phyloP scores from a whole-genome alignment of 225 moss, liverwort and hornwort genomes.

The Physcomitrellopsis africana region DNA sequence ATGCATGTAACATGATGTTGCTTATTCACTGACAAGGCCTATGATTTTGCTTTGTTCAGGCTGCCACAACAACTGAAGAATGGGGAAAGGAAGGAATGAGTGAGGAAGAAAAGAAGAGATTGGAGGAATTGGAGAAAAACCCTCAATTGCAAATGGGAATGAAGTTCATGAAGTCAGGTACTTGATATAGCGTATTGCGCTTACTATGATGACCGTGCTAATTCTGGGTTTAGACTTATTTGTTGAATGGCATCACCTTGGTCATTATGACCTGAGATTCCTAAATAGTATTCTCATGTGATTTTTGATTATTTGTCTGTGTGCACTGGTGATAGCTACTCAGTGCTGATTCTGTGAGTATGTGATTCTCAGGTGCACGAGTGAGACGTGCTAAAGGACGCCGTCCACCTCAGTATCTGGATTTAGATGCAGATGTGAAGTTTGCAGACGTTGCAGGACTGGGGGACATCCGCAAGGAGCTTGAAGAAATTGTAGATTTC shows the following conservation, averaged over 20 bases:
- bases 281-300: neutral
- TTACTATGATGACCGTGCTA: conserved; percentile 18
- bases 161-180: conserved; percentile 96
- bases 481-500: conserved; percentile 97
- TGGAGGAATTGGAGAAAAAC: conserved; percentile 92
- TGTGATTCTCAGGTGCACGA: conserved; percentile 51
- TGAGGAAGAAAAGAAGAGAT: conserved; percentile 90
- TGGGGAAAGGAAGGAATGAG: conserved; percentile 90
- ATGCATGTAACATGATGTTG: conserved; percentile 10
- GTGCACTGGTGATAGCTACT: neutral
- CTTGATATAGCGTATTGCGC: neutral
- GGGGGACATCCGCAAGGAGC: conserved; percentile 93
- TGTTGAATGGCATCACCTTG: neutral
- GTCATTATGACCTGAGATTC: neutral
- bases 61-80: conserved; percentile 66
- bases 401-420: conserved; percentile 87
- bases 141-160: conserved; percentile 92
- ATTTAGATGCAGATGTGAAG: conserved; percentile 89
- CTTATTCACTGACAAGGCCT: conserved; percentile 11
- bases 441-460: conserved; percentile 96
- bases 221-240: neutral
- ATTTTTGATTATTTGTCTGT: neutral
- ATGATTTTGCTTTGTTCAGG: conserved; percentile 36
- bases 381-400: conserved; percentile 91
- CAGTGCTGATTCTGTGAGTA: neutral